A percentile compares a stretch with the other conserved stretches of the same genome.
These are phyloP conservation scores for Candida frijolesensis DNA, from an alignment of 1,139 yeast genomes.

Conservation along the genomic window DNA sequence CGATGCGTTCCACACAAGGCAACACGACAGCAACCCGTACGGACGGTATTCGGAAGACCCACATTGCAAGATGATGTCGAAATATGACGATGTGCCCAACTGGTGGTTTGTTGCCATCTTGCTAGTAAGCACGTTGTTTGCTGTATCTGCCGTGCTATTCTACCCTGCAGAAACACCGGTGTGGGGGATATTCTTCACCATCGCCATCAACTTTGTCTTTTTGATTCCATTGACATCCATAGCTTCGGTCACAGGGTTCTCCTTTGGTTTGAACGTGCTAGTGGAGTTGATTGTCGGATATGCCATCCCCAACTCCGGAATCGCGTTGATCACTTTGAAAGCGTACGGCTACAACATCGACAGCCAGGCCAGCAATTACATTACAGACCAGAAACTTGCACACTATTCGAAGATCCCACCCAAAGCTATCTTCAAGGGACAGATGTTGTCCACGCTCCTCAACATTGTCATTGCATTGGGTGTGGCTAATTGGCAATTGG, in stretches of 20 bases:
- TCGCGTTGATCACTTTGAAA: slow-evolving; percentile 39
- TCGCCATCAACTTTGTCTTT: slow-evolving; percentile 36
- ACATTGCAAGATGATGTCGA: slow-evolving; percentile 43
- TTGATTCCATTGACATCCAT: slow-evolving; percentile 40
- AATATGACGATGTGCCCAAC: slow-evolving; percentile 43
- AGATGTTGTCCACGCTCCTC: slow-evolving; percentile 31
- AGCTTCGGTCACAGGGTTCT: slow-evolving; percentile 39
- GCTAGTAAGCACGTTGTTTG: slow-evolving; percentile 31
- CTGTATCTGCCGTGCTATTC: slow-evolving; percentile 30
- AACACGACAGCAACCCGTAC: slow-evolving; percentile 8
- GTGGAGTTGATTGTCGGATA: slow-evolving; percentile 44
- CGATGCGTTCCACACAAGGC: slow-evolving; percentile 25
- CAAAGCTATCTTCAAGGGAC: slow-evolving; percentile 35
- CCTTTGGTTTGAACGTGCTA: slow-evolving; percentile 41
- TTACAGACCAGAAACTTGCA: slow-evolving; percentile 38
- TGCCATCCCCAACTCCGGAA: slow-evolving; percentile 41
- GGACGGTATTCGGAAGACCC: slow-evolving; percentile 34
- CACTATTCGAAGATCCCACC: slow-evolving; percentile 40
- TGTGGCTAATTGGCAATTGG: slow-evolving; percentile 33
- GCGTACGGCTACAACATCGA: slow-evolving; percentile 42
- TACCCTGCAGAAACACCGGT: slow-evolving; percentile 42
- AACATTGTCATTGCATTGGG: slow-evolving; percentile 27
- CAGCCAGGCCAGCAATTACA: slow-evolving; percentile 38
- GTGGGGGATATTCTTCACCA: slow-evolving; percentile 39
- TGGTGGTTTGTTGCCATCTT: slow-evolving; percentile 41